Percentiles rank a stretch among this genome's conserved stretches.
phyloP scores from a whole-genome alignment of 352 stramenopile genomes.

The Pythium dissotocum region DNA sequence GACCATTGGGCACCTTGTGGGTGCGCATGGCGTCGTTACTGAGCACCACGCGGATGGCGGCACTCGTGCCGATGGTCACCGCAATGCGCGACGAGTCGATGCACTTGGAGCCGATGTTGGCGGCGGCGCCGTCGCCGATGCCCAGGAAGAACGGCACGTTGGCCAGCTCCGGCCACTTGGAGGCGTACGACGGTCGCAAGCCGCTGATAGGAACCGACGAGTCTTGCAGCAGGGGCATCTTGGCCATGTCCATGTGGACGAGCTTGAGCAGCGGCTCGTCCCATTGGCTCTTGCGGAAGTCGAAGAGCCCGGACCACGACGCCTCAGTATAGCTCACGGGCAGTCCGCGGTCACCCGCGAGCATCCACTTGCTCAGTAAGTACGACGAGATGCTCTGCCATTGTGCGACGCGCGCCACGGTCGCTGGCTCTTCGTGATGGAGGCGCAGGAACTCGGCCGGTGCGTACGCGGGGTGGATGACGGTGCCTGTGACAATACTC shows the following conservation, averaged over 20 bases:
- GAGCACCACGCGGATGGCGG: slow-evolving; percentile 91
- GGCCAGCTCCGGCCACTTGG: slow-evolving; percentile 74
- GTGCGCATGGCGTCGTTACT: slow-evolving; percentile 41
- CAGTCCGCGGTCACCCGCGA: slow-evolving; percentile 32
- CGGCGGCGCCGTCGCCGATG: slow-evolving; percentile 92
- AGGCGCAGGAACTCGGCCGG: slow-evolving; percentile 86
- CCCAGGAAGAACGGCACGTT: slow-evolving; percentile 85
- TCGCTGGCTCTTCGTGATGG: slow-evolving; percentile 50
- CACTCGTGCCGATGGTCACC: slow-evolving; percentile 94
- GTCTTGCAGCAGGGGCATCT: slow-evolving; percentile 73
- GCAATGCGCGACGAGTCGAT: slow-evolving; percentile 83
- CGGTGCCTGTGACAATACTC: slow-evolving; percentile 39
- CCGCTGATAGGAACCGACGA: slow-evolving; percentile 64
- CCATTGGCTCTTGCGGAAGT: slow-evolving; percentile 87
- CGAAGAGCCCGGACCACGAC: slow-evolving; percentile 93
- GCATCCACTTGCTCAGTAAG: slow-evolving; percentile 84
- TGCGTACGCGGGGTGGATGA: slow-evolving; percentile 90
- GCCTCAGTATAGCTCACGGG: slow-evolving; percentile 94
- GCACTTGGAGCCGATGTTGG: slow-evolving; percentile 95
- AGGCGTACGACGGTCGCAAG: slow-evolving; percentile 51
- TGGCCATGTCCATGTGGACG: slow-evolving; percentile 62
- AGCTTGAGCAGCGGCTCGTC: slow-evolving; percentile 78
- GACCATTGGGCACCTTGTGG: slow-evolving; percentile 78
- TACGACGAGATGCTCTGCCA: slow-evolving; percentile 92
- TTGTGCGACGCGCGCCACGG: slow-evolving; percentile 56